Base-by-base conservation (phyloP, 1,139 yeast species). In the Diutina mesorugosa region DNA sequence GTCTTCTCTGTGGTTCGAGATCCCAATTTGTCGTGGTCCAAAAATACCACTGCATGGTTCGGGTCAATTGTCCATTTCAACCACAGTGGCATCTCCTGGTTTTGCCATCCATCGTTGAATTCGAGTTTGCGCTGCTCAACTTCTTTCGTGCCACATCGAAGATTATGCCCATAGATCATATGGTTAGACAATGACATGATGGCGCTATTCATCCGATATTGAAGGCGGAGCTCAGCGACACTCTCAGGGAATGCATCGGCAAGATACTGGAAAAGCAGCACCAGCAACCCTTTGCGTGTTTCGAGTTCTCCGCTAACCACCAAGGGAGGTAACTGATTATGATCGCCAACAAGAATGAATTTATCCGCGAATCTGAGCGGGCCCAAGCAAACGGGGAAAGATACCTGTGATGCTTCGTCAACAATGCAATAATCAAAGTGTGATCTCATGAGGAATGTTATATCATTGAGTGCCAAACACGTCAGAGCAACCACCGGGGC, bases 341-440 rank as follows among this genome's bases (percentile, higher is more conserved):
- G 98, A 66, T 95, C 99, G 6, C 99, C 99, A 10, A 95, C 98
- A 59, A 93, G 75, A 1, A 95, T 77, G 65, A 93, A 93, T 67
- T 80, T 87, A 53, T 87, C 84, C 45, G 93, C 85, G 60, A 80
- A 81, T 45, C 91, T 70, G 52, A 93, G 67, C 0, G 99, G 98
- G 0, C 99, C 99, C 35, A 93, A 69, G 63, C 95, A 87, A 4
- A 89, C 78, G 0, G 99, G 99, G 73, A 93, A 75, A 0, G 97
- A 85, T 0, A 91, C 89, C 65, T 93, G 99, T 0, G 98, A 90
- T 0, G 99, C 98, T 67, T 93, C 99, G 67, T 93, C 99, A 54
- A 95, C 80, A 53, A 93, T 91, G 66, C 98, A 95, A 66, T 88
- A 91, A 66, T 93, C 99, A 69, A 93, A 93, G 26, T 73, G 76